Base-by-base conservation (phyloP, 106 monocot species). In the Allium sativum region DNA sequence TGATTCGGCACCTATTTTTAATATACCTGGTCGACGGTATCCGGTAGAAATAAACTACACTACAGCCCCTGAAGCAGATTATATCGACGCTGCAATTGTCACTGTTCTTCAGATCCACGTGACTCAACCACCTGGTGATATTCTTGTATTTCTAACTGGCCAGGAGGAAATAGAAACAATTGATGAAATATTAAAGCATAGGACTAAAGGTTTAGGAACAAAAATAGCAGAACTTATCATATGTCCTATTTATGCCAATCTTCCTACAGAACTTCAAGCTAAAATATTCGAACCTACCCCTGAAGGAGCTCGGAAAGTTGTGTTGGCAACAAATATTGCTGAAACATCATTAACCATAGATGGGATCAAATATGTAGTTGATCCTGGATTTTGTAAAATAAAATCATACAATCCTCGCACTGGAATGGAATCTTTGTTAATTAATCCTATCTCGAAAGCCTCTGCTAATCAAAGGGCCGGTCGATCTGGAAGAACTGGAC, bases 391-490 rank as follows among this genome's bases (percentile, higher is more conserved):
- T 56, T 83, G 81, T 44, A 95, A 95, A 62, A 81, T 84, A 41
- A 95, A 83, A 15, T 84, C 89, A 53, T 95, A 83, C 71, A 89
- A 95, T 65, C 95, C 95, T 42, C 73, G 95, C 1, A 95, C 90
- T 46, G 95, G 95, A 14, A 90, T 95, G 95, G 89, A 95, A 46
- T 86, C 89, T 7, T 73, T 95, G 65, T 55, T 83, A 9, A 46
- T 95, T 51, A 90, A 79, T 66, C 89, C 89, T 40, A 95, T 90
- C 48, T 90, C 95, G 12, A 90, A 82, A 69, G 89, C 89, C 10
- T 95, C 95, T 7, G 95, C 95, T 43, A 87, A 82, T 78, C 95
- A 95, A 77, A 81, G 95, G 51, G 95, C 95, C 64, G 95, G 95
- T 47, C 74, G 95, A 48, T 86, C 95, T 48, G 95, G 95, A 71